phyloP scores from a whole-genome alignment of 371 early-diverging fungal species.

The Mucor irregularis region DNA sequence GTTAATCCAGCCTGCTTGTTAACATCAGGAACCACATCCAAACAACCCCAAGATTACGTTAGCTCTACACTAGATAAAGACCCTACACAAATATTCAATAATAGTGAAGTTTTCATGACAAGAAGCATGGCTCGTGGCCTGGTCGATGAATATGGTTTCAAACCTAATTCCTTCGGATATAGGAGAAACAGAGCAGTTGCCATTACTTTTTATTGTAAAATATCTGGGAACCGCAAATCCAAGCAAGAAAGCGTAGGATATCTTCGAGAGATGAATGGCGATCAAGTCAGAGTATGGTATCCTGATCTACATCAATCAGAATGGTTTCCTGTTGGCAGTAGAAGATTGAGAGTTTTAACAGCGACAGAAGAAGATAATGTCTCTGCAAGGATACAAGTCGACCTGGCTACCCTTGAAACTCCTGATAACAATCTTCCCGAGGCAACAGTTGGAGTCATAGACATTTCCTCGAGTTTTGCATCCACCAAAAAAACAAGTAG shows the following conservation, averaged over 20 bases:
- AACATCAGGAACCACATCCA: background rate
- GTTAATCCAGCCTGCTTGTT: background rate
- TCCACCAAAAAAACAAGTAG: too few species aligned
- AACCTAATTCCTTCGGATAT: slow-evolving; percentile 54
- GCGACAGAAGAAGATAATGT: slow-evolving; percentile 26
- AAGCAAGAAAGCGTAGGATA: slow-evolving; percentile 33
- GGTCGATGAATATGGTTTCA: slow-evolving; percentile 43
- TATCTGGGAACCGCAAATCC: slow-evolving; percentile 1
- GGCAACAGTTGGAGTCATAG: too few species aligned
- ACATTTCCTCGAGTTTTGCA: too few species aligned
- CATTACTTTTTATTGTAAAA: slow-evolving; percentile 22
- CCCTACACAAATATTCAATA: slow-evolving; percentile 46
- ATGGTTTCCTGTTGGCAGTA: slow-evolving; percentile 39
- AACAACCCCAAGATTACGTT: slow-evolving; percentile 25
- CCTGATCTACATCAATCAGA: slow-evolving; percentile 36
- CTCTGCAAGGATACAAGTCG: background rate
- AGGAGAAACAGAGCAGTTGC: slow-evolving; percentile 50
- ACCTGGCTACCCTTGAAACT: slow-evolving; percentile 8
- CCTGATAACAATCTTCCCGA: too few species aligned
- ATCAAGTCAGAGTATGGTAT: slow-evolving; percentile 41
- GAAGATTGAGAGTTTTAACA: slow-evolving; percentile 35
- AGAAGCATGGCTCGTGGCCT: slow-evolving; percentile 52
- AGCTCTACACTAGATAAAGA: slow-evolving; percentile 36
- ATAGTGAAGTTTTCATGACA: slow-evolving; percentile 57
- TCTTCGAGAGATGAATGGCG: slow-evolving; percentile 33